Evolutionary conservation across 164 flowering plant species (phyloP), one percentile per base, ranked within the genome.

Genomic region (Berberis vulgaris): DNA sequence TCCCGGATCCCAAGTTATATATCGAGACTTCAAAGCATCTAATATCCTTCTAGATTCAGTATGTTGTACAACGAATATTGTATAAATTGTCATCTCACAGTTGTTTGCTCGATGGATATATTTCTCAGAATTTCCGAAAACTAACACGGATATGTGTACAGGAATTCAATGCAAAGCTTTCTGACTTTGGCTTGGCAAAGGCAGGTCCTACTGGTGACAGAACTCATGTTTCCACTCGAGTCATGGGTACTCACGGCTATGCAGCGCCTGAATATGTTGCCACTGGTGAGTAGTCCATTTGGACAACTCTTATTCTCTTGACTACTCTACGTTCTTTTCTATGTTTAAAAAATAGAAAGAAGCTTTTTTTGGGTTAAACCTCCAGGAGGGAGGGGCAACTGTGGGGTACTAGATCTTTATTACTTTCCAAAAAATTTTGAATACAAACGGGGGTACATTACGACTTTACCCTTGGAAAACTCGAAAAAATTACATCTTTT

Each of bases 211-310:
- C 96, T 8, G 96, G 96, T 58, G 96, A 89, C 64, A 78, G 67
- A 49, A 86, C 96, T 67, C 98, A 92, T 69, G 96, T 92, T 41
- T 86, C 97, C 60, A 89, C 97, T 45, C 91, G 81, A 78, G 97
- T 89, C 61, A 86, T 89, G 84, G 98, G 96, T 62, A 89, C 98
- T 57, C 89, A 83, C 6, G 96, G 98, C 55, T 92, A 89, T 83
- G 98, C 96, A 50, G 98, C 98, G 9, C 98, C 98, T 7, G 94
- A 89, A 67, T 89, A 87, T 71, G 81, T 87, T 67, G 97, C 97
- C 66, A 89, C 91, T 75, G 93, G 91, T 85, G 47, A 47, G 63
- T 65, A 4, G 41, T 38, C 47, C 10, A 13, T 7, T 56, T 10
- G 8, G n/a, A 41, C 40, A 41, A 1, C 4, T 3, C 10, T 10